phyloP scores from a whole-genome alignment of 352 stramenopile species.

The Phytophthora pluvialis region DNA sequence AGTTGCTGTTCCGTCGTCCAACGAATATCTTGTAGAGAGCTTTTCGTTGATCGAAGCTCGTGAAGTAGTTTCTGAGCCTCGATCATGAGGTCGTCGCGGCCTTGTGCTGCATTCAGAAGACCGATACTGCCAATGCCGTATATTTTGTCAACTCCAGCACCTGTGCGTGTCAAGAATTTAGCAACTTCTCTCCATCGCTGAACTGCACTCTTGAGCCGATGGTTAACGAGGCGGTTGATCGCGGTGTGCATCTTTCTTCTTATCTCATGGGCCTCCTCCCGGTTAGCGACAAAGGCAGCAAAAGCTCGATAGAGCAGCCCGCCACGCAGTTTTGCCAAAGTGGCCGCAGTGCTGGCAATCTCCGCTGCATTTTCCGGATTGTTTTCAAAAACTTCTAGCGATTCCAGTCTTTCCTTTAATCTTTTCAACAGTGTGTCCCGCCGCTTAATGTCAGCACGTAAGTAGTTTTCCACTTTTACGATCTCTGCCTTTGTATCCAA shows the following conservation, averaged over 20 bases:
- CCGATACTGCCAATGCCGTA: constrained; percentile 55
- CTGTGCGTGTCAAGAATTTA: constrained; percentile 22
- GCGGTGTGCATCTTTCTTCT: constrained; percentile 52
- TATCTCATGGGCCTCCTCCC: constrained; percentile 33
- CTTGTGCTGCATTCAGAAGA: constrained; percentile 55
- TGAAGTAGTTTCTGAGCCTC: constrained; percentile 54
- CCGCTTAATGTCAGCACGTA: constrained; percentile 62
- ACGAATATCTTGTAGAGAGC: constrained; percentile 39
- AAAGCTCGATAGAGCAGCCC: constrained; percentile 58
- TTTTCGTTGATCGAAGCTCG: constrained; percentile 49
- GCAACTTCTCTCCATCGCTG: constrained; percentile 41
- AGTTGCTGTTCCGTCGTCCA: constrained; percentile 55
- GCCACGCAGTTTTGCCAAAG: constrained; percentile 48
- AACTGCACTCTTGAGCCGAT: constrained; percentile 30
- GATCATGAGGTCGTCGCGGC: constrained; percentile 53
- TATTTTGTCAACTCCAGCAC: constrained; percentile 20
- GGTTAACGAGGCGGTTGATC: constrained; percentile 30
- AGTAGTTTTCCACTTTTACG: constrained; percentile 71
- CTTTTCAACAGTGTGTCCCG: constrained; percentile 38
- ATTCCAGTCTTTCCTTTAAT: constrained; percentile 49
- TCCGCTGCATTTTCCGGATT: constrained; percentile 31
- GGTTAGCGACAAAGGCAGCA: constrained; percentile 54
- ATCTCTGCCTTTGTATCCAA: constrained; percentile 78
- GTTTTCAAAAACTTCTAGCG: constrained; percentile 56
- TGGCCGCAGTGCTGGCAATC: constrained; percentile 21